Percentiles rank a stretch among this genome's conserved stretches.
These are phyloP conservation scores for Sphaerobolus stellatus DNA, from an alignment of 1,284 basidiomycete species.

Conservation along the genomic window DNA sequence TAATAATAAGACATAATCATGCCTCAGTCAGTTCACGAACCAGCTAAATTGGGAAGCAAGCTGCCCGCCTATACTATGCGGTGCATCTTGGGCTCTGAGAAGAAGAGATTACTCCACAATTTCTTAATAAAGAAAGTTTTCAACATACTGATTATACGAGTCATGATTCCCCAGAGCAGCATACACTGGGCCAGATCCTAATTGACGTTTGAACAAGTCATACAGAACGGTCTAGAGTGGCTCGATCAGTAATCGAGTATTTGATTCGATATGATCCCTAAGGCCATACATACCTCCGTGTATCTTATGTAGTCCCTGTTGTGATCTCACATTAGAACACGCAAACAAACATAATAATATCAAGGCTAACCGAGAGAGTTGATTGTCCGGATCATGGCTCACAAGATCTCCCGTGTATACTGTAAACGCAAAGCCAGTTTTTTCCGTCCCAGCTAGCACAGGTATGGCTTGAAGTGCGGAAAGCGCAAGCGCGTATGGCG, in stretches of 20 bases:
- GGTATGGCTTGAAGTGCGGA: conserved; percentile 70
- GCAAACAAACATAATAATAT: background rate
- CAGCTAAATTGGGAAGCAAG: conserved; percentile 65
- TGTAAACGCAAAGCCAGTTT: conserved; percentile 61
- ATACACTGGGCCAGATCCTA: conserved; percentile 68
- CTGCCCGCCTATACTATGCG: conserved; percentile 52
- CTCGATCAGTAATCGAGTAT: background rate
- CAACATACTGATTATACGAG: conserved; percentile 56
- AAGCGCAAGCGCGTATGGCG: conserved; percentile 62
- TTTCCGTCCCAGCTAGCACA: conserved; percentile 58
- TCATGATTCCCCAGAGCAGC: conserved; percentile 78
- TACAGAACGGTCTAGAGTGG: conserved; percentile 56
- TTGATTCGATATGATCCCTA: background rate
- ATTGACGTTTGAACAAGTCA: conserved; percentile 59
- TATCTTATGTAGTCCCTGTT: conserved; percentile 49
- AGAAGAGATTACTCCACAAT: conserved; percentile 11
- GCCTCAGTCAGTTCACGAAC: conserved; percentile 33
- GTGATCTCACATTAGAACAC: conserved; percentile 23
- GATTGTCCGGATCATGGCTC: conserved; percentile 65
- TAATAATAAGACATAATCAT: background rate
- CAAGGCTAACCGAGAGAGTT: conserved; percentile 53
- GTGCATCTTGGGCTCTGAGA: conserved; percentile 58
- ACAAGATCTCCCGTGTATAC: conserved; percentile 79
- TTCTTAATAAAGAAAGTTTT: background rate
- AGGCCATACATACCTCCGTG: conserved; percentile 50